Percentiles rank a stretch among this genome's conserved stretches.
These are phyloP conservation scores for Pseudocercospora macadamiae DNA, from an alignment of 2,329 filamentous ascomycete genomes.

Conservation along the genomic window DNA sequence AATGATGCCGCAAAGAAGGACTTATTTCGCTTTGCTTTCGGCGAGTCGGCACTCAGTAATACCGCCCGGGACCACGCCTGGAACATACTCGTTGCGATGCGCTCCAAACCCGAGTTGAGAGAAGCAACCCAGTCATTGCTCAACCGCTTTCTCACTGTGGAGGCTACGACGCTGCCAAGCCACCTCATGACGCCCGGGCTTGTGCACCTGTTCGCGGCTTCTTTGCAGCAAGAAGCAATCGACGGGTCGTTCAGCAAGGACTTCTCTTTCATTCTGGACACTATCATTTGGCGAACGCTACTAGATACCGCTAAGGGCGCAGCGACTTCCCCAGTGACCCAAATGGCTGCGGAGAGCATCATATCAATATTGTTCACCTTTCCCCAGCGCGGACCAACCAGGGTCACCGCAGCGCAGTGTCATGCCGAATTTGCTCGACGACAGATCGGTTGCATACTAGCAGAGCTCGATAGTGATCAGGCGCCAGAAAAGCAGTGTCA, in stretches of 20 bases:
- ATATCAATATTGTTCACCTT: constrained; percentile 24
- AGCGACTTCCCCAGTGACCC: constrained; percentile 9
- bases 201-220: constrained; percentile 17
- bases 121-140: constrained; percentile 7
- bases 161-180: constrained; percentile 14
- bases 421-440: constrained; percentile 26
- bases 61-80: constrained; percentile 23
- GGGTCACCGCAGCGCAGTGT: constrained; percentile 12
- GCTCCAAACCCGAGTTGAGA: not conserved
- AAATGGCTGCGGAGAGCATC: constrained; percentile 16
- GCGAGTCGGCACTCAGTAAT: constrained; percentile 27
- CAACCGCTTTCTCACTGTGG: constrained; percentile 13
- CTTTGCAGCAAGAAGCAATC: constrained; percentile 14
- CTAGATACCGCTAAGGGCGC: constrained; percentile 25
- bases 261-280: constrained; percentile 21
- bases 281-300: constrained; percentile 26
- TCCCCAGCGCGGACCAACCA: constrained; percentile 4
- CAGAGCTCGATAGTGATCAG: not conserved
- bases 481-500: constrained; percentile 1
- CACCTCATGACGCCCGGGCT: constrained; percentile 20
- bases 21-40: constrained; percentile 25
- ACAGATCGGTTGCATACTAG: constrained; percentile 24
- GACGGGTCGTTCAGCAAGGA: not conserved
- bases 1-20: constrained; percentile 14
- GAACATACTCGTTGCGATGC: constrained; percentile 8